Evolutionary conservation across 2,329 filamentous ascomycete species (phyloP).

Genomic region (Fusarium chuoi): DNA sequence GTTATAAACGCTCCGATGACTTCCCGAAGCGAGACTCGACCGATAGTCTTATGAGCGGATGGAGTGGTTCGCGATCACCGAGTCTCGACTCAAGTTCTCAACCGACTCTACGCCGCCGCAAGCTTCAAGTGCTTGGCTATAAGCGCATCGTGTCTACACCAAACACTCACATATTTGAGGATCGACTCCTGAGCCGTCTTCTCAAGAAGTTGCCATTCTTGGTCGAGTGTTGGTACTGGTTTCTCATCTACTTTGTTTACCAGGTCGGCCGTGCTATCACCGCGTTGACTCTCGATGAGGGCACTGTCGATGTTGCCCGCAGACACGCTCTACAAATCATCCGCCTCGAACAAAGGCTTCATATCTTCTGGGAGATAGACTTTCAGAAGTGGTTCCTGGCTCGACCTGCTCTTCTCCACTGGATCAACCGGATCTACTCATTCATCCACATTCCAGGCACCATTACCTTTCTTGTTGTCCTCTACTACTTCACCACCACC

Average conservation of each 20-base stretch:
- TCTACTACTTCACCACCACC: constrained; percentile 77
- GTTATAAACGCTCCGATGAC: constrained; percentile 48
- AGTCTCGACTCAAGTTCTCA: constrained; percentile 44
- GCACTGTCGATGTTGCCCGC: constrained; percentile 74
- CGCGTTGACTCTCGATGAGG: constrained; percentile 73
- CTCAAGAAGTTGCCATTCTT: constrained; percentile 76
- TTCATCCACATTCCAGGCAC: constrained; percentile 84
- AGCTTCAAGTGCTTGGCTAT: constrained; percentile 48
- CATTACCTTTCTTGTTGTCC: constrained; percentile 71
- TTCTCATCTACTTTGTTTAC: constrained; percentile 81
- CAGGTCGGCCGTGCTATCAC: constrained; percentile 79
- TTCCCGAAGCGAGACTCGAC: constrained; percentile 39
- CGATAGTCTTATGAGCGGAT: constrained; percentile 42
- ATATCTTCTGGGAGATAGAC: constrained; percentile 72
- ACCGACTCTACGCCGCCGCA: constrained; percentile 47
- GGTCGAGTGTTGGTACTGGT: constrained; percentile 82
- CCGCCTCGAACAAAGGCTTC: constrained; percentile 70
- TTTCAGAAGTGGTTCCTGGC: constrained; percentile 66
- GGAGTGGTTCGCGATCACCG: constrained; percentile 42
- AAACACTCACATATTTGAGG: constrained; percentile 48
- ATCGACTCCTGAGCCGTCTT: constrained; percentile 56
- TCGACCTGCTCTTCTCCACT: constrained; percentile 68
- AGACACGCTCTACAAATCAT: constrained; percentile 75
- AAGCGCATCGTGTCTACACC: constrained; percentile 46
- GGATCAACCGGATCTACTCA: constrained; percentile 78